Conservation (phyloP, 352 stramenopile species). For the Blastocystis hominis region DNA sequence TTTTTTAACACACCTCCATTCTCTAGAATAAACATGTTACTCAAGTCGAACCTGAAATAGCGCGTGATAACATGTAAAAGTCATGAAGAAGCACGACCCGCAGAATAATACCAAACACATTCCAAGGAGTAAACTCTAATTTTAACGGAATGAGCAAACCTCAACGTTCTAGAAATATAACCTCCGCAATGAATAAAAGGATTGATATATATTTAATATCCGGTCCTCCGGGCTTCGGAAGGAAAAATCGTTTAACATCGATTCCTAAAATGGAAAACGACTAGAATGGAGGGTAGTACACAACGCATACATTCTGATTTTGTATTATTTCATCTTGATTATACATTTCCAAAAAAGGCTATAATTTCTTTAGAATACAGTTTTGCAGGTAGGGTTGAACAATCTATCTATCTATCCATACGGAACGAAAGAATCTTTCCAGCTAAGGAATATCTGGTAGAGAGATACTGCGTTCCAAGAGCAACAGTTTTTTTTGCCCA, state of each 20-base stretch:
- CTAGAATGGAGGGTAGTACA: neutral
- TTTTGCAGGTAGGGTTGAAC: neutral
- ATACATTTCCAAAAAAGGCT: neutral
- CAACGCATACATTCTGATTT: neutral
- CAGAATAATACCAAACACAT: neutral
- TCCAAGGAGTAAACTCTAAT: neutral
- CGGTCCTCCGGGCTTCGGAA: neutral
- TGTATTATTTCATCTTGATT: neutral
- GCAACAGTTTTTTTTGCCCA: neutral
- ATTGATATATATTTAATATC: neutral
- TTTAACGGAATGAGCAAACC: neutral
- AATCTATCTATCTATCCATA: neutral
- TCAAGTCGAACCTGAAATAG: neutral
- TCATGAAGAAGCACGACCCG: neutral
- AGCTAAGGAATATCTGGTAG: neutral
- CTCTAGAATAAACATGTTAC: neutral
- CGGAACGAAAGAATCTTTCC: conserved; percentile 30
- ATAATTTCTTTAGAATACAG: no score
- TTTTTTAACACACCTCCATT: neutral
- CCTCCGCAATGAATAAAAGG: neutral
- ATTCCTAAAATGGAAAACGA: neutral
- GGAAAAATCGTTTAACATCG: neutral
- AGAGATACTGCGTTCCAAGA: conserved; percentile 44
- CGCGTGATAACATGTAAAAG: neutral
- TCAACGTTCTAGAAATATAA: neutral